Evolutionary conservation across 164 flowering plant species (phyloP), one percentile per base, ranked within the genome.

Genomic region (Kingdonia uniflora): DNA sequence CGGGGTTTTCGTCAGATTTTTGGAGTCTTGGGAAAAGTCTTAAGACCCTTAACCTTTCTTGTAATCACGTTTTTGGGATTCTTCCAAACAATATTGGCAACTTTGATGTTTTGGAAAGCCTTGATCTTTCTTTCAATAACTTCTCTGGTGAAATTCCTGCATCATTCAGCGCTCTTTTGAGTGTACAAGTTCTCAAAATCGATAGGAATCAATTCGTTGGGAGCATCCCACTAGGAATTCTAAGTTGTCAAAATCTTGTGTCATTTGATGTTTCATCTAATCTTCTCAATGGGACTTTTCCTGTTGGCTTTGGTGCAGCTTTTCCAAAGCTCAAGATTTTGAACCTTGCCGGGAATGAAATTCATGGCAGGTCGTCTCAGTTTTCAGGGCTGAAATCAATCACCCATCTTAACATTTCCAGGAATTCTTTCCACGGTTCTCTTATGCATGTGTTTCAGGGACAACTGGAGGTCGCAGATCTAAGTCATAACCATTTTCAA

Each of bases 401-500:
- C 20, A 60, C 63, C 20, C 38, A 56, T 62, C 79, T 88, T 2
- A 88, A 88, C 59, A 66, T 88, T 52, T 88, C 96, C 0, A 71
- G 74, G 35, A 87, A 87, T 58, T 37, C 42, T 46, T 82, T 87
- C 58, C 70, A 79, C 40, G 96, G 96, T 65, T 76, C 90, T 26
- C 77, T 75, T n/a, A 51, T 69, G 58, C 77, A 71, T 23, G 38
- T 78, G 38, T 74, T 84, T 58, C 67, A 62, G 65, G 72, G 61
- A 63, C 60, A 60, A 19, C 39, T 87, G 67, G 64, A 84, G 73
- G 76, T 82, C 42, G 41, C 82, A 15, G 96, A 87, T 66, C 62
- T 87, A 62, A 87, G 96, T 62, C 62, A 60, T 39, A 87, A 87
- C 72, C 79, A 71, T 64, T 82, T 87, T 63, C 78, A 82, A 53